phyloP scores from a whole-genome alignment of 257 asterid species.

The Osmanthus fragrans region DNA sequence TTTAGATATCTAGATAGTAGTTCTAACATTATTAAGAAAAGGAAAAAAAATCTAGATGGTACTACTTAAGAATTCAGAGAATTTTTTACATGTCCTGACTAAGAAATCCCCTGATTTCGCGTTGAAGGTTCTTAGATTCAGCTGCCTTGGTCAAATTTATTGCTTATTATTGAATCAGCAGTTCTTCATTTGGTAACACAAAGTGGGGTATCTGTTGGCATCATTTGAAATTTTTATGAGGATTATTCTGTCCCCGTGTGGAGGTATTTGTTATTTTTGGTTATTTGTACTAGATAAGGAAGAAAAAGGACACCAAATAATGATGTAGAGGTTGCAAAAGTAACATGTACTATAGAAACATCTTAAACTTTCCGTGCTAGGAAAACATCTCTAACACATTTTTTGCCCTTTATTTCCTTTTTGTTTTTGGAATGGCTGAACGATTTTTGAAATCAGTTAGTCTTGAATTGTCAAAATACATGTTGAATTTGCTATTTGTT shows the following conservation, averaged over 20 bases:
- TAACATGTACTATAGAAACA: neutral
- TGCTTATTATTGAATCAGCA: neutral
- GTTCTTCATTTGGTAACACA: slow-evolving; percentile 2
- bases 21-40: neutral
- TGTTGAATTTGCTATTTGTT: neutral
- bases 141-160: neutral
- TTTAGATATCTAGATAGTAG: neutral
- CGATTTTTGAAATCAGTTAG: neutral
- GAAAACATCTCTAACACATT: neutral
- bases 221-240: neutral
- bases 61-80: neutral
- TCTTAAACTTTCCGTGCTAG: neutral
- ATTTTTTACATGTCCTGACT: neutral
- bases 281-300: neutral
- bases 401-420: neutral
- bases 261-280: neutral
- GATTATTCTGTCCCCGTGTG: neutral
- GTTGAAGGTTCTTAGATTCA: neutral
- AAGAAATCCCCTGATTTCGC: neutral
- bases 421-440: neutral
- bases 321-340: neutral
- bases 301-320: neutral
- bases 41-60: neutral
- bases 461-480: neutral
- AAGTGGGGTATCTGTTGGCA: neutral